phyloP scores from a whole-genome alignment of 129 eudicot species.

The Lonicera japonica region DNA sequence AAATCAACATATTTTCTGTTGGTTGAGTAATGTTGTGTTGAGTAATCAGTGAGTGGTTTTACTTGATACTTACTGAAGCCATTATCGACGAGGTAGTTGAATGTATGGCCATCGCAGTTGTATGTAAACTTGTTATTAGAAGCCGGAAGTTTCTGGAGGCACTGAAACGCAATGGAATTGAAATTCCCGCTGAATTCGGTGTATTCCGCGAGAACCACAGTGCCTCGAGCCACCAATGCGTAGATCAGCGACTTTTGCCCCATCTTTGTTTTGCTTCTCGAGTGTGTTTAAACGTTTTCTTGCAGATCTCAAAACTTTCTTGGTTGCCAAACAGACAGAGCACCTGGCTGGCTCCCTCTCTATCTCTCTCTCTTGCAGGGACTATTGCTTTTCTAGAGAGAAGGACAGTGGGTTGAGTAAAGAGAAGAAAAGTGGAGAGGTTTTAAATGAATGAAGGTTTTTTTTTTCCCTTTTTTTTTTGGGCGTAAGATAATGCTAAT shows the following conservation, averaged over 20 bases:
- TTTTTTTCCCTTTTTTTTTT: too few species aligned
- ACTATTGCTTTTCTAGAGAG: not conserved
- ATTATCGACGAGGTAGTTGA: not conserved
- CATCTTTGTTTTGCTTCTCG: constrained; percentile 1
- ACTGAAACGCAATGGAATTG: constrained; percentile 41
- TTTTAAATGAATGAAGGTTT: not conserved
- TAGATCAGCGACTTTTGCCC: constrained; percentile 42
- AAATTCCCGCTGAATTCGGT: constrained; percentile 23
- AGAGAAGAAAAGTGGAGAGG: not conserved
- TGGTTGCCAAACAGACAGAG: not conserved
- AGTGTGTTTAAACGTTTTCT: not conserved
- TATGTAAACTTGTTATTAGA: constrained; percentile 44
- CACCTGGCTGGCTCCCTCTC: not conserved
- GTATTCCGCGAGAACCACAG: constrained; percentile 38
- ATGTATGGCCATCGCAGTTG: constrained; percentile 18
- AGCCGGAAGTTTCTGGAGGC: constrained; percentile 52
- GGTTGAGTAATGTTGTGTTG: too few species aligned
- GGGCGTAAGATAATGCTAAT: too few species aligned
- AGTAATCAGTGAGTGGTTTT: too few species aligned
- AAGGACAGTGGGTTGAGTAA: not conserved
- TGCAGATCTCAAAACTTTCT: not conserved
- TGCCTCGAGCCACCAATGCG: constrained; percentile 46
- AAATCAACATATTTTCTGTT: too few species aligned
- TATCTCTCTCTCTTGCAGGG: not conserved
- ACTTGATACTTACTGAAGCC: constrained; percentile 46